A percentile compares a stretch with the other conserved stretches of the same genome.
Conservation (phyloP, 2,329 filamentous ascomycete species). For the Venturia oleaginea region DNA sequence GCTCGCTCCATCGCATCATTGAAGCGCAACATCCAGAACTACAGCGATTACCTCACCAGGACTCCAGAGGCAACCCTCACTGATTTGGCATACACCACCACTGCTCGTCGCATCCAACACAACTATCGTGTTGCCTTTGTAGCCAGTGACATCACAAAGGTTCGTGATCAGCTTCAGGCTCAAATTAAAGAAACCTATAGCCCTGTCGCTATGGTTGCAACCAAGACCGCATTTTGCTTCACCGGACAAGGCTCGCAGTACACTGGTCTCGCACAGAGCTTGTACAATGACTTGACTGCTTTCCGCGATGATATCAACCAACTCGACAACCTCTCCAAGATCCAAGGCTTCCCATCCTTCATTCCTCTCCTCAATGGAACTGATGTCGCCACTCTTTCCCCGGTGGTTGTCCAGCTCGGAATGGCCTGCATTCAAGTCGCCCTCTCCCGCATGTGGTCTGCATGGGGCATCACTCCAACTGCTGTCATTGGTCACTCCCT, state of each 20-base stretch:
- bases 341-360: conserved; percentile 41
- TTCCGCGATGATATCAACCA: conserved; percentile 43
- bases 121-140: conserved; percentile 43
- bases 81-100: conserved; percentile 43
- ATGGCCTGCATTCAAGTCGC: conserved; percentile 46
- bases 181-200: conserved; percentile 43
- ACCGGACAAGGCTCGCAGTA: conserved; percentile 46
- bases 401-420: conserved; percentile 43
- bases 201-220: conserved; percentile 43
- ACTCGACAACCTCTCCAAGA: conserved; percentile 37
- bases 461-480: conserved; percentile 45
- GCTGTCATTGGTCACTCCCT: conserved; percentile 51
- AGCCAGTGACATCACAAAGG: conserved; percentile 38
- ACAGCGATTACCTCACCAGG: conserved; percentile 38
- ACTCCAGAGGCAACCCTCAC: conserved; percentile 37
- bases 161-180: conserved; percentile 35
- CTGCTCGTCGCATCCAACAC: conserved; percentile 44
- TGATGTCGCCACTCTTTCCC: conserved; percentile 41
- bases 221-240: conserved; percentile 43
- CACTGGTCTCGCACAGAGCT: conserved; percentile 40
- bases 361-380: conserved; percentile 40
- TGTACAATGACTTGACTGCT: conserved; percentile 39
- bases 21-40: conserved; percentile 41
- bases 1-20: conserved; percentile 43
- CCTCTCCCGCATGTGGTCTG: conserved; percentile 43